phyloP scores from a whole-genome alignment of 192 early-diverging fungal genomes.

The Umbelopsis sp. region DNA sequence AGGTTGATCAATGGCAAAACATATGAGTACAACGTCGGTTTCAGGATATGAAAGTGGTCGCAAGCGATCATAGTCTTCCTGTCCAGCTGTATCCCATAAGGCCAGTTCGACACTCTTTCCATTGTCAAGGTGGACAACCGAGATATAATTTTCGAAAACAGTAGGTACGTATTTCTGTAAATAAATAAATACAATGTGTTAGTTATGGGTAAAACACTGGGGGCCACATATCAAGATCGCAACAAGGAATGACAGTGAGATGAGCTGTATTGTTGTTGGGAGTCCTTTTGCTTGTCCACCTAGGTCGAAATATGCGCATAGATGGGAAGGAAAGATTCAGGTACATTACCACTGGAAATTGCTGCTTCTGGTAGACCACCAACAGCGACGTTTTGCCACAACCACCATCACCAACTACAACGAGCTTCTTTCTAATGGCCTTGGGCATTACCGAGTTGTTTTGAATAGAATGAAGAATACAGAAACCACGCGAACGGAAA shows the following conservation, averaged over 20 bases:
- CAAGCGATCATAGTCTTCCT: slow-evolving; percentile 76
- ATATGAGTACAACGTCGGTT: slow-evolving; percentile 70
- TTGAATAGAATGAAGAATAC: background rate
- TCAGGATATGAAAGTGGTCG: slow-evolving; percentile 70
- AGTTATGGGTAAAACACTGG: background rate
- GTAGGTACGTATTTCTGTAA: slow-evolving; percentile 68
- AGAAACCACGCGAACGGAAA: background rate
- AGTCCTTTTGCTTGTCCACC: background rate
- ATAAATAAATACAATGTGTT: background rate
- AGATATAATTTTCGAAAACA: slow-evolving; percentile 74
- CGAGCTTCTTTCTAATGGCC: slow-evolving; percentile 60
- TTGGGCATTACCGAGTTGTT: slow-evolving; percentile 3
- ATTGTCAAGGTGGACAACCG: slow-evolving; percentile 52
- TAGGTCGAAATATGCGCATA: background rate
- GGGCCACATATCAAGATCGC: too few species aligned
- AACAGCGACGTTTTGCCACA: slow-evolving; percentile 81
- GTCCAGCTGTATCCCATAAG: slow-evolving; percentile 77
- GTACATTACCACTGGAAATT: slow-evolving; percentile 74
- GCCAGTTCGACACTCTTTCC: slow-evolving; percentile 63
- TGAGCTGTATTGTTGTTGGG: too few species aligned
- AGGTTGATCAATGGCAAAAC: slow-evolving; percentile 66
- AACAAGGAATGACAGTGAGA: too few species aligned
- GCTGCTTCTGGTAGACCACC: slow-evolving; percentile 70
- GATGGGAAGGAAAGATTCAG: background rate
- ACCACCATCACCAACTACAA: slow-evolving; percentile 82